phyloP scores from a whole-genome alignment of 306 rosid genomes.

The Canavalia gladiata region DNA sequence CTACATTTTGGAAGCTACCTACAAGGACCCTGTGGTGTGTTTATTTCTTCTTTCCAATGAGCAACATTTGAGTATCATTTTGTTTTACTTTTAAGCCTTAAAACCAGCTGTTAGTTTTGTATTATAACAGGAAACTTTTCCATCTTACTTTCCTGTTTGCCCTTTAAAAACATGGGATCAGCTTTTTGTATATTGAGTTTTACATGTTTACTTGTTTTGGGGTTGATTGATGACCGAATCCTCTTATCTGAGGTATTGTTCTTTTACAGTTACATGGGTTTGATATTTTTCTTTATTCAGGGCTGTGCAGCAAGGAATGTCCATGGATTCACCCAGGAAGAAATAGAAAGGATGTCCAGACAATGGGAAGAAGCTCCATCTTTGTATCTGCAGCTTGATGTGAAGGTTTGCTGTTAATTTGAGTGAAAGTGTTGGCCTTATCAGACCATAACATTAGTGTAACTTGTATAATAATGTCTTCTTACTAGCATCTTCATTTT shows the following conservation, averaged over 20 bases:
- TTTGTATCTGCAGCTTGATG: constrained; percentile 81
- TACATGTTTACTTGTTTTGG: constrained; percentile 37
- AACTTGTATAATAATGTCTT: constrained; percentile 31
- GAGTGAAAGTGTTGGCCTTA: constrained; percentile 31
- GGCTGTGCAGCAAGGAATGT: constrained; percentile 99
- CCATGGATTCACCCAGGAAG: constrained; percentile 81
- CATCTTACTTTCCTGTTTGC: constrained; percentile 9
- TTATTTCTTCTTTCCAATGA: constrained; percentile 15
- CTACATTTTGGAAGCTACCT: constrained; percentile 90
- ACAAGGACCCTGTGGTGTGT: constrained; percentile 93
- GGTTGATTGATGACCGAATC: constrained; percentile 33
- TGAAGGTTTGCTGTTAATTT: constrained; percentile 68
- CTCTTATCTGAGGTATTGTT: constrained; percentile 23
- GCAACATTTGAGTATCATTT: constrained; percentile 33
- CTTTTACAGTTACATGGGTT: constrained; percentile 33
- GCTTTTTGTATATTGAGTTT: constrained; percentile 9
- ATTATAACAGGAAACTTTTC: constrained; percentile 7
- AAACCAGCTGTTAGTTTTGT: background rate
- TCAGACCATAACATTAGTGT: constrained; percentile 19
- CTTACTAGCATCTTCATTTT: constrained; percentile 46
- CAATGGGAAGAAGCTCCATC: constrained; percentile 95
- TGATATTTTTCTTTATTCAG: constrained; percentile 59
- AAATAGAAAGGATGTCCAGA: constrained; percentile 78
- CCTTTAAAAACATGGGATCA: constrained; percentile 19
- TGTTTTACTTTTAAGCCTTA: constrained; percentile 24